Percentiles rank a stretch among this genome's conserved stretches.
Conservation (phyloP, 345 rosid genomes). For the Citrus sp. region DNA sequence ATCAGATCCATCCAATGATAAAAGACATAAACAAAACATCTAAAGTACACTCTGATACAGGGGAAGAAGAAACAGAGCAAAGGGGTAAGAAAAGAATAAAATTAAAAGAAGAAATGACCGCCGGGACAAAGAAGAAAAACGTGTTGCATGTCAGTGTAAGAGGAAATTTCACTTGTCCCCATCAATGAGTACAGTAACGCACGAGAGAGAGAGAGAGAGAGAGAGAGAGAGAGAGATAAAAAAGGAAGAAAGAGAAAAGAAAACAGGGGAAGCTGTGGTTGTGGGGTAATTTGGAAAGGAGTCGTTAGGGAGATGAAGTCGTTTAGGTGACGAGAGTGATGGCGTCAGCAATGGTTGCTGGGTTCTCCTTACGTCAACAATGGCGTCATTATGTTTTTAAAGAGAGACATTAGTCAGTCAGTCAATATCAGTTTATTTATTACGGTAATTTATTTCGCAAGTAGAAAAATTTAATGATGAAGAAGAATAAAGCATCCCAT, state of each 20-base stretch:
- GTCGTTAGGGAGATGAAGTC: constrained; percentile 29
- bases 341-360: constrained; percentile 30
- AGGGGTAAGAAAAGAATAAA: neutral
- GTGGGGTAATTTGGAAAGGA: neutral
- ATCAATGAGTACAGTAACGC: neutral
- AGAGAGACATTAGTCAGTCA: neutral
- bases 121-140: neutral
- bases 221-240: too few relatives aligned
- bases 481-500: neutral
- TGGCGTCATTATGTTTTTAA: constrained; percentile 17
- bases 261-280: neutral
- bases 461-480: neutral
- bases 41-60: neutral
- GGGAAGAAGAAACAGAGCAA: neutral
- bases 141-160: neutral
- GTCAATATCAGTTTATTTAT: neutral
- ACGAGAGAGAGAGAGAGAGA: too few relatives aligned
- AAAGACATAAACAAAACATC: neutral
- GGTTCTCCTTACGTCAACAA: constrained; percentile 21
- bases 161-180: constrained; percentile 26
- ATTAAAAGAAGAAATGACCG: neutral
- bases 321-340: constrained; percentile 19
- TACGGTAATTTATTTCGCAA: too few relatives aligned
- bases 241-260: neutral
- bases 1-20: neutral